phyloP scores from a whole-genome alignment of 2,329 filamentous ascomycete genomes.

The Phyllosticta ampelicida region DNA sequence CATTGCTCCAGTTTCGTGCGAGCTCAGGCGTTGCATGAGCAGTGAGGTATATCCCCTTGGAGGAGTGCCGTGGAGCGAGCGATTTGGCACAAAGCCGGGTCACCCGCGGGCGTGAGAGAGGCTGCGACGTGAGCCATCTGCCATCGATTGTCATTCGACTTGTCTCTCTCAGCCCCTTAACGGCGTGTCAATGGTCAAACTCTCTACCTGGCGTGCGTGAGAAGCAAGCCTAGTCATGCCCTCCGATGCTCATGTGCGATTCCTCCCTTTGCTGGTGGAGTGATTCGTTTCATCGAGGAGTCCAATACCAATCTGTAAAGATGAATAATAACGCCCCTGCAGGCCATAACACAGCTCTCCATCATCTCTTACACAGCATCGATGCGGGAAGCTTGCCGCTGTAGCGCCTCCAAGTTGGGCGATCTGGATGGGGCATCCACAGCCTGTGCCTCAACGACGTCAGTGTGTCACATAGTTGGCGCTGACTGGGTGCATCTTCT shows the following conservation, averaged over 20 bases:
- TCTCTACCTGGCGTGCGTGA: too few species aligned
- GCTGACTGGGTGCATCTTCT: not conserved
- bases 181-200: too few species aligned
- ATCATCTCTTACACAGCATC: not conserved
- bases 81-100: too few species aligned
- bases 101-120: too few species aligned
- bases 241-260: too few species aligned
- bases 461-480: not conserved
- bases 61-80: too few species aligned
- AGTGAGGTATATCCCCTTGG: not conserved
- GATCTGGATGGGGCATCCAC: not conserved
- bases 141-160: too few species aligned
- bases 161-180: too few species aligned
- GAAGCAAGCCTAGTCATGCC: too few species aligned
- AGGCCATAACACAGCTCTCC: not conserved
- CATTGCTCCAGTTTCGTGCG: not conserved
- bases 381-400: not conserved
- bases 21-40: not conserved
- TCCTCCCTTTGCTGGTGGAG: too few species aligned
- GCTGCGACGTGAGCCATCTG: too few species aligned
- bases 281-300: not conserved
- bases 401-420: not conserved
- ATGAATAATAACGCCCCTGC: not conserved
- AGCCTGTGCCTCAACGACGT: not conserved
- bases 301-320: not conserved